A percentile compares a stretch with the other conserved stretches of the same genome.
phyloP scores from a whole-genome alignment of 179 eudicot genomes.

The Corrigiola litoralis region DNA sequence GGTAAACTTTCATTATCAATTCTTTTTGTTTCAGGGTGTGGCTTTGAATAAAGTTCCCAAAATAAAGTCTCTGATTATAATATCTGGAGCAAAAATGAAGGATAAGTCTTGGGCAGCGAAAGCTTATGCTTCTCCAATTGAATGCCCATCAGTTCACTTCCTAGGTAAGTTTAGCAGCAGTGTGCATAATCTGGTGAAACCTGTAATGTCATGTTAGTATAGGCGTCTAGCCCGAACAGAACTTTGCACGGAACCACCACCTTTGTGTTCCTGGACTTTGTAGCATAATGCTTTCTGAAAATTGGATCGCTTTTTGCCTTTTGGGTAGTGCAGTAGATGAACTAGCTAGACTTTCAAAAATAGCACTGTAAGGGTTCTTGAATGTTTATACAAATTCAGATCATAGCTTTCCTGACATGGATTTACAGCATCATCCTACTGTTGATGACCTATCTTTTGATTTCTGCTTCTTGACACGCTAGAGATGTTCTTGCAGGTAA shows the following conservation, averaged over 20 bases:
- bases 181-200: not conserved
- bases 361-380: not conserved
- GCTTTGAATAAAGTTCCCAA: conserved; percentile 65
- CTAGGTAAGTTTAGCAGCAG: conserved; percentile 42
- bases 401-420: not conserved
- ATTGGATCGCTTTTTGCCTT: too few relatives aligned
- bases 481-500: conserved; percentile 38
- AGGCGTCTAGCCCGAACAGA: too few relatives aligned
- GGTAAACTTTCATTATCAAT: too few relatives aligned
- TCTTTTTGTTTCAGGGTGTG: conserved; percentile 43
- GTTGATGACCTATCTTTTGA: too few relatives aligned
- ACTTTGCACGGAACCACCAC: too few relatives aligned
- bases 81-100: conserved; percentile 65
- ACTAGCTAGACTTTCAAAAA: too few relatives aligned
- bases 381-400: not conserved
- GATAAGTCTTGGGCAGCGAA: conserved; percentile 34
- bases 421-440: not conserved
- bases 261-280: too few relatives aligned
- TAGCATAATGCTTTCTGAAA: too few relatives aligned
- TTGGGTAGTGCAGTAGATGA: too few relatives aligned
- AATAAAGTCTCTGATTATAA: conserved; percentile 50
- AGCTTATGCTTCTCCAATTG: conserved; percentile 51
- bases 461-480: not conserved
- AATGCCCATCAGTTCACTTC: conserved; percentile 66
- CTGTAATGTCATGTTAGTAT: not conserved